A percentile compares a stretch with the other conserved stretches of the same genome.
Evolutionary conservation across 805 yeast species (phyloP).

Genomic region (Clavispora vitiphila): DNA sequence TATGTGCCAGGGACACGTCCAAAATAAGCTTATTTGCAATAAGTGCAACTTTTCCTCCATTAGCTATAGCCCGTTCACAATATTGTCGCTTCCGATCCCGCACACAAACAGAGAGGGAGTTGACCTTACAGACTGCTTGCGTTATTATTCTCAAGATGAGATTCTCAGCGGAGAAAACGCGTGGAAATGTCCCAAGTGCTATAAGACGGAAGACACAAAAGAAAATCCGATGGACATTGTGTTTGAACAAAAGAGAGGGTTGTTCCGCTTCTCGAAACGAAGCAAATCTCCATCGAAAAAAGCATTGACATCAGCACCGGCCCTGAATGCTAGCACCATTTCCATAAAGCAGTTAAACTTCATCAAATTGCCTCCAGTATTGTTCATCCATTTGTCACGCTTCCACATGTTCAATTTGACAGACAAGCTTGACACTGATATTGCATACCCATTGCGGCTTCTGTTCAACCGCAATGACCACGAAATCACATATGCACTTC

Average conservation of each 20-base stretch:
- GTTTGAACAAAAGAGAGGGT: constrained; percentile 31
- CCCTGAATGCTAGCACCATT: constrained; percentile 1
- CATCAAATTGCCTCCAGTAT: constrained; percentile 33
- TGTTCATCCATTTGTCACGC: constrained; percentile 38
- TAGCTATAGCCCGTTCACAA: constrained; percentile 58
- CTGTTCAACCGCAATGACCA: constrained; percentile 35
- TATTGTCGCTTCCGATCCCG: constrained; percentile 61
- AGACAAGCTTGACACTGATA: constrained; percentile 45
- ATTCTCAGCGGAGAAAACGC: constrained; percentile 70
- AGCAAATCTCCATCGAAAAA: constrained; percentile 32
- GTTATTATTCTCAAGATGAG: constrained; percentile 59
- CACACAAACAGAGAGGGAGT: constrained; percentile 18
- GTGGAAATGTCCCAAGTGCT: constrained; percentile 79
- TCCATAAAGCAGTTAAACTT: constrained; percentile 23
- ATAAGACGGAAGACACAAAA: constrained; percentile 18
- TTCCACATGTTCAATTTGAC: constrained; percentile 47
- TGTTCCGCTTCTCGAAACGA: constrained; percentile 29
- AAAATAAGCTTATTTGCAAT: constrained; percentile 57
- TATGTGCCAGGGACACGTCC: constrained; percentile 69
- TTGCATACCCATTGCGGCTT: constrained; percentile 52
- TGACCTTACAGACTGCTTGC: constrained; percentile 58
- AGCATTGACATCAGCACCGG: constrained; percentile 3
- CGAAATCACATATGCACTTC: constrained; percentile 45
- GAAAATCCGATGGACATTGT: constrained; percentile 22
- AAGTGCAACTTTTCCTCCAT: constrained; percentile 59